Conservation (phyloP, 495 filamentous ascomycete species). For the Bacidia rubella region DNA sequence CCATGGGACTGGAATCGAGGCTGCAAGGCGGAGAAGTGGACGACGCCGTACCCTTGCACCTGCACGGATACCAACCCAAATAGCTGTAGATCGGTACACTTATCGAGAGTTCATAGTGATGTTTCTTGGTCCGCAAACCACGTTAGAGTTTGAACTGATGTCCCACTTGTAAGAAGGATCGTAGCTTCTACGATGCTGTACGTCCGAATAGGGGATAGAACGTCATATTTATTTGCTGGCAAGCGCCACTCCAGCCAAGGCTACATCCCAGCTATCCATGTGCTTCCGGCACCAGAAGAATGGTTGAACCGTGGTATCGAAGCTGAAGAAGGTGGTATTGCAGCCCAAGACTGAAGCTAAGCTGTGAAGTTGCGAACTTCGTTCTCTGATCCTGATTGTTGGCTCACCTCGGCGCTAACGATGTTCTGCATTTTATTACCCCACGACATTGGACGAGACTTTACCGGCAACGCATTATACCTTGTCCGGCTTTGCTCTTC, state of each 20-base stretch:
- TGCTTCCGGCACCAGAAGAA: neutral
- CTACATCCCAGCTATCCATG: neutral
- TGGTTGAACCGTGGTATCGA: neutral
- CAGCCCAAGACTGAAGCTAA: neutral
- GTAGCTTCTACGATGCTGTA: neutral
- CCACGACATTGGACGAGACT: too few relatives aligned
- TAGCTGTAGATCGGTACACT: neutral
- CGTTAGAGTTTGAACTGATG: neutral
- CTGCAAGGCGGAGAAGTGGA: neutral
- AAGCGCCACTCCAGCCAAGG: neutral
- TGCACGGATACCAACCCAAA: conserved; percentile 1
- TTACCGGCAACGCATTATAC: too few relatives aligned
- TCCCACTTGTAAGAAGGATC: neutral
- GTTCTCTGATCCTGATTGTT: too few relatives aligned
- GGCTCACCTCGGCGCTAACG: too few relatives aligned
- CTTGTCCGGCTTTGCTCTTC: too few relatives aligned
- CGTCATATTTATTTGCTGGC: conserved; percentile 1
- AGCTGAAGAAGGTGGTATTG: neutral
- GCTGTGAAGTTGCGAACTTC: neutral
- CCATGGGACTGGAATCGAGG: conserved; percentile 3
- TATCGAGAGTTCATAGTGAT: neutral
- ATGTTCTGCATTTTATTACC: too few relatives aligned
- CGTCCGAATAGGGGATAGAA: neutral
- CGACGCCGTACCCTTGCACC: conserved; percentile 1
- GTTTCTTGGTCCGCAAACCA: neutral